Evolutionary conservation across 139 green algal species (phyloP).

Genomic region (Micromonas commoda): DNA sequence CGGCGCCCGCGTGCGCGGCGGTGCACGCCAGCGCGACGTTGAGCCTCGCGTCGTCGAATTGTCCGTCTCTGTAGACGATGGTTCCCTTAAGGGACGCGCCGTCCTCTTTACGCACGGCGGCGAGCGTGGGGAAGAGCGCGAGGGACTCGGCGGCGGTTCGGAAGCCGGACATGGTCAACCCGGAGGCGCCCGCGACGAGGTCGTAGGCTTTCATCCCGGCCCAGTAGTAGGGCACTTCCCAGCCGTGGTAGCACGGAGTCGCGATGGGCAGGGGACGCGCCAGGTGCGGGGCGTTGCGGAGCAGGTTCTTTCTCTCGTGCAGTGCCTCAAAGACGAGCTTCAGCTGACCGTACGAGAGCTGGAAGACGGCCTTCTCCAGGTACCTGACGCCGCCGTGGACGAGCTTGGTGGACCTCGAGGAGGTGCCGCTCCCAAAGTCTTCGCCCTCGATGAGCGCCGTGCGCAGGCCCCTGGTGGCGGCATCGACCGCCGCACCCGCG

Average conservation of each 20-base stretch:
- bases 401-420: slow-evolving; percentile 85
- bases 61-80: slow-evolving; percentile 86
- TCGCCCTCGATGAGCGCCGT: slow-evolving; percentile 87
- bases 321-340: slow-evolving; percentile 88
- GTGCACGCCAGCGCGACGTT: slow-evolving; percentile 79
- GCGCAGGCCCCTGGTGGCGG: slow-evolving; percentile 58
- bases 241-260: slow-evolving; percentile 97
- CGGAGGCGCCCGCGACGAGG: slow-evolving; percentile 63
- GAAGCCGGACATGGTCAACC: slow-evolving; percentile 75
- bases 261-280: slow-evolving; percentile 71
- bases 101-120: not conserved
- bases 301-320: slow-evolving; percentile 71
- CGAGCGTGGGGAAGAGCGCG: slow-evolving; percentile 34
- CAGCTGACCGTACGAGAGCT: slow-evolving; percentile 59
- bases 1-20: slow-evolving; percentile 73
- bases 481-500: slow-evolving; percentile 82
- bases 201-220: slow-evolving; percentile 77
- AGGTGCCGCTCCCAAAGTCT: slow-evolving; percentile 89
- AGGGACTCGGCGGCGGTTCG: slow-evolving; percentile 39
- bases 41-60: slow-evolving; percentile 92
- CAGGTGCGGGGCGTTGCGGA: slow-evolving; percentile 81
- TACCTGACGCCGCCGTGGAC: slow-evolving; percentile 91
- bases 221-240: slow-evolving; percentile 97
- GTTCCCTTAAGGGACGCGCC: slow-evolving; percentile 9
- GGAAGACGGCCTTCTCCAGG: slow-evolving; percentile 80